phyloP scores from a whole-genome alignment of 1,284 basidiomycete species.

The Microbotryum violaceum region DNA sequence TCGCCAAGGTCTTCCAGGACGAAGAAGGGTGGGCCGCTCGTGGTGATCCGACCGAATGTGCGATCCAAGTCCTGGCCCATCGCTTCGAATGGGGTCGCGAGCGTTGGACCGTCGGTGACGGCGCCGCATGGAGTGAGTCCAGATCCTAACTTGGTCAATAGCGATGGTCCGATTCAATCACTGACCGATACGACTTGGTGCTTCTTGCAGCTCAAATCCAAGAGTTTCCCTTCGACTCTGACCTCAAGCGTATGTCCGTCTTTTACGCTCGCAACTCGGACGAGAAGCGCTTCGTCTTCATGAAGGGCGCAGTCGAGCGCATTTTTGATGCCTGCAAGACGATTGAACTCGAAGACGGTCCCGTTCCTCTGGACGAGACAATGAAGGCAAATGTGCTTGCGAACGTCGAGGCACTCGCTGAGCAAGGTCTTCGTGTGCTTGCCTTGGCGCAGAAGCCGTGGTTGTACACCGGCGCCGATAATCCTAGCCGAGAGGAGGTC shows the following conservation, averaged over 20 bases:
- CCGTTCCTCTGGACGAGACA: conserved; percentile 37
- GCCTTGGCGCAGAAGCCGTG: conserved; percentile 40
- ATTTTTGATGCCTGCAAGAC: conserved; percentile 50
- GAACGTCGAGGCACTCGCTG: conserved; percentile 53
- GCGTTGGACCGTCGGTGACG: conserved; percentile 17
- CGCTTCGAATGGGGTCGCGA: conserved; percentile 35
- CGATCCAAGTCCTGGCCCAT: conserved; percentile 58
- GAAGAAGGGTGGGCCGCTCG: conserved; percentile 55
- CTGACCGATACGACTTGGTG: not conserved
- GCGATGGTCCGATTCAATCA: not conserved
- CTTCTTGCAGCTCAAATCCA: conserved; percentile 38
- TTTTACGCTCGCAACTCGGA: conserved; percentile 41
- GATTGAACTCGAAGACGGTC: conserved; percentile 39
- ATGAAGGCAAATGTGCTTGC: conserved; percentile 45
- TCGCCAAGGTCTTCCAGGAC: conserved; percentile 43
- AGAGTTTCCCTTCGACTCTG: conserved; percentile 50
- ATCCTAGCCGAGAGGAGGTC: conserved; percentile 47
- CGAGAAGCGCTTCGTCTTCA: conserved; percentile 41
- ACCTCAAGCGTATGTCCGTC: conserved; percentile 57
- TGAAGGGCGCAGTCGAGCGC: conserved; percentile 60
- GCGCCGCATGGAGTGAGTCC: conserved; percentile 25
- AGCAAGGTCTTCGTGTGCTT: conserved; percentile 52
- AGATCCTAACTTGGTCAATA: not conserved
- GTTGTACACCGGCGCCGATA: conserved; percentile 10
- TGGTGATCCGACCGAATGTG: conserved; percentile 58